Evolutionary conservation across 805 yeast genomes (phyloP).

Genomic region (Cyberlindnera veronae): DNA sequence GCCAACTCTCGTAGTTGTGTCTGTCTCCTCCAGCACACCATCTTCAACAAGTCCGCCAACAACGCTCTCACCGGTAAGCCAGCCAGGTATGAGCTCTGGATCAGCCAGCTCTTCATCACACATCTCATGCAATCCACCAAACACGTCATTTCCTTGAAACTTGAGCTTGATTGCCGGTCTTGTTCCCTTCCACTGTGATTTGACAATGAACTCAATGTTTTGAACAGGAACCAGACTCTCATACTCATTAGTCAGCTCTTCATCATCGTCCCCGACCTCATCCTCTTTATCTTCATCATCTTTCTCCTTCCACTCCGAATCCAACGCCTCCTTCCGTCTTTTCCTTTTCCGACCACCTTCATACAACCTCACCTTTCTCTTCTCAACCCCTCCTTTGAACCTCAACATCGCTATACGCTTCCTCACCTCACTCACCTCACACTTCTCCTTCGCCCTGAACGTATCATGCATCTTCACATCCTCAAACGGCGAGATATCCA

Average conservation of each 20-base stretch:
- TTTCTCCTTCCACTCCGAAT: constrained; percentile 13
- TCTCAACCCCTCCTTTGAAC: constrained; percentile 55
- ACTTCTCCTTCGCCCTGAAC: constrained; percentile 20
- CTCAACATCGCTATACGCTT: constrained; percentile 48
- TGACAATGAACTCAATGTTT: constrained; percentile 42
- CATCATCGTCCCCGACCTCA: constrained; percentile 18
- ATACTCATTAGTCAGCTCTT: constrained; percentile 32
- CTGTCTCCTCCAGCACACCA: too few species aligned
- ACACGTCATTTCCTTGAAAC: constrained; percentile 66
- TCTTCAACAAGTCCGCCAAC: constrained; percentile 44
- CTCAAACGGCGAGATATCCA: constrained; percentile 64
- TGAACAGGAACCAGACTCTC: constrained; percentile 59
- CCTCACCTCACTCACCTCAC: constrained; percentile 23
- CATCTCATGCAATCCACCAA: constrained; percentile 74
- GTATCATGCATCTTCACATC: constrained; percentile 39
- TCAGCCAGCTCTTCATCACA: constrained; percentile 47
- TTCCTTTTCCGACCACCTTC: constrained; percentile 31
- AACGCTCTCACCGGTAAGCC: constrained; percentile 79
- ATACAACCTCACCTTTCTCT: constrained; percentile 34
- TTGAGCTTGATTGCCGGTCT: constrained; percentile 26
- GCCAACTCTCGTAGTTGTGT: too few species aligned
- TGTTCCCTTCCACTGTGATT: constrained; percentile 27
- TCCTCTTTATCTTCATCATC: constrained; percentile 18
- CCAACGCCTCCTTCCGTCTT: constrained; percentile 20
- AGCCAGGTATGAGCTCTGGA: constrained; percentile 59